Base-by-base conservation (phyloP, 2,329 filamentous ascomycete genomes). In the Ophiostoma populinum region DNA sequence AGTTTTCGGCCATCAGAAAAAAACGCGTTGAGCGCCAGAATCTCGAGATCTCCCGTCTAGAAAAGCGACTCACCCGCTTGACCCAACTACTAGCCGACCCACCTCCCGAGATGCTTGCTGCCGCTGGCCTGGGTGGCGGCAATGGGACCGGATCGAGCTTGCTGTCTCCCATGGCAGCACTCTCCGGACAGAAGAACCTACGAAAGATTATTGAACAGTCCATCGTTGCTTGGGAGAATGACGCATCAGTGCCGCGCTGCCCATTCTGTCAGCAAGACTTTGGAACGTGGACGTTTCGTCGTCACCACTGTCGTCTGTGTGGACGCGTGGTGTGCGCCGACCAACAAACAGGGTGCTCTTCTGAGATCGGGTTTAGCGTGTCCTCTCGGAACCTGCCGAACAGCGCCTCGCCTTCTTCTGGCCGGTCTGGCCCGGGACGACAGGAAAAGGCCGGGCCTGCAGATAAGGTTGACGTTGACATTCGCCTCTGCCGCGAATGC, bases 211-310 rank as follows among this genome's bases (percentile, higher is more conserved):
- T 95, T 5, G 90, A 98, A 51, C 90, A 98, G 51, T 85, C 80
- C 0, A 71, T 98, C 7, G 86, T 98, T 12, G 79, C 78, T 0
- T 98, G 90, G 90, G 81, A 98, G 54, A 86, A 95, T 35, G 90
- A 98, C 53, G 66, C 76, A 0, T 70, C 64, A 21, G 85, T 98
- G 6, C 42, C 64, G 2, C 75, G 75, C 43, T 98, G 90, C 50
- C 90, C 90, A 0, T 93, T 93, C 49, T 98, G 90, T 48, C 81
- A 92, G 50, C 90, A 98, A 48, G 83, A 93, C 38, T 98, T 98
- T 54, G 79, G 83, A 1, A 79, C 76, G 11, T 95, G 93, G 68
- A 80, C 83, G 2, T 92, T 95, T 49, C 72, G 90, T 47, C 66
- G 90, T 45, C 90, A 95, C 53, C 90, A 98, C 55, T 98, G 90